Evolutionary conservation across 768 basidiomycete genomes (phyloP).

Genomic region (Lepiota brunneoincarnata): DNA sequence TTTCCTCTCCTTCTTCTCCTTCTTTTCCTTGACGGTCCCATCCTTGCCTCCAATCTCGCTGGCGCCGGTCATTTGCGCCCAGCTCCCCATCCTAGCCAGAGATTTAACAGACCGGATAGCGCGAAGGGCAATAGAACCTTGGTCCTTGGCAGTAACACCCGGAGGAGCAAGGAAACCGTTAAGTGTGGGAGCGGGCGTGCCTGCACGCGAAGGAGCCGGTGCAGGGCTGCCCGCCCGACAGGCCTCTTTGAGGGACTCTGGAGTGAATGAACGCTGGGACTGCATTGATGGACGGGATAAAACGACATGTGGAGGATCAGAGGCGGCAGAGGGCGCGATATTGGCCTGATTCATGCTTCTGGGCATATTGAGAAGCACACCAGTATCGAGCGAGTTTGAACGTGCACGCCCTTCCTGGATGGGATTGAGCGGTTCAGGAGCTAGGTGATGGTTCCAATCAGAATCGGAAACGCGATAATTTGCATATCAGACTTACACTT

Average conservation of each 20-base stretch:
- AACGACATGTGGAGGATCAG: slow-evolving; percentile 11
- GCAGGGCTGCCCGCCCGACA: slow-evolving; percentile 12
- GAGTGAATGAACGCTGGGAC: slow-evolving; percentile 2
- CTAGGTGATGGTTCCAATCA: slow-evolving; percentile 23
- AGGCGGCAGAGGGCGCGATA: slow-evolving; percentile 12
- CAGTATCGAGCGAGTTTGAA: slow-evolving; percentile 62
- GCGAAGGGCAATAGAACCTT: slow-evolving; percentile 70
- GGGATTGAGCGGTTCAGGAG: slow-evolving; percentile 43
- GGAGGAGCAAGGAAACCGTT: slow-evolving; percentile 37
- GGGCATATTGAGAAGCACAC: slow-evolving; percentile 30
- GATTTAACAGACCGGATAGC: slow-evolving; percentile 77
- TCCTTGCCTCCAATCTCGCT: slow-evolving; percentile 21
- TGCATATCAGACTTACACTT: slow-evolving; percentile 29
- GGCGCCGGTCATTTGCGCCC: slow-evolving; percentile 48
- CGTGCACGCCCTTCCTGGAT: slow-evolving; percentile 40
- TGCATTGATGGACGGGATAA: slow-evolving; percentile 16
- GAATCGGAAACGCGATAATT: neutral
- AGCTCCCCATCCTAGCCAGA: slow-evolving; percentile 68
- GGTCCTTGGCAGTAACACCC: slow-evolving; percentile 21
- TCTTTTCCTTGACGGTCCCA: slow-evolving; percentile 25
- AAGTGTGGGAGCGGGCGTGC: slow-evolving; percentile 31
- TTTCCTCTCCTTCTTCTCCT: slow-evolving; percentile 32
- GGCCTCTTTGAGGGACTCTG: slow-evolving; percentile 9
- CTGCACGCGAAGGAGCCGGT: slow-evolving; percentile 30
- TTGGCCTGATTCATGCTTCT: slow-evolving; percentile 28